Base-by-base conservation (phyloP, 352 stramenopile species). In the Phytophthora crassamura region DNA sequence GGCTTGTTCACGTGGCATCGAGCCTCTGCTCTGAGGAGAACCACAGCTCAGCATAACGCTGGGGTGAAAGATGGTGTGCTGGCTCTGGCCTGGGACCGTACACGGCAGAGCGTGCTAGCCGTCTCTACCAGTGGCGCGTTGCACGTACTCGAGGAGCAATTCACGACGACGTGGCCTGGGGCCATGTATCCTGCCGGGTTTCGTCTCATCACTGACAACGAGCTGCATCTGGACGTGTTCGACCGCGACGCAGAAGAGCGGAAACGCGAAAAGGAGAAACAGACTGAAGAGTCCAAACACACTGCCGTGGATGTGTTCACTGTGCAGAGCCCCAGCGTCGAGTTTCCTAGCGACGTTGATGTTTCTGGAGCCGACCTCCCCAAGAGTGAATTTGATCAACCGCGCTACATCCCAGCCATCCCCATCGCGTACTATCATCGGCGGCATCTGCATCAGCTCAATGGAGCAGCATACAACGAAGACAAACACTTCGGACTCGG, bases 181-280 rank as follows among this genome's bases (percentile, higher is more conserved):
- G 79, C 89, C 7, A 96, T 96, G 89, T 96, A 95, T 51, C 87
- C 88, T 10, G 70, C 80, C 7, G 84, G 86, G 0, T 96, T 94
- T 49, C 85, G 80, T 15, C 52, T 96, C 3, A 76, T 96, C 38
- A 91, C 74, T 0, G 85, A 95, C 62, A 95, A 95, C 45, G 87
- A 94, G 61, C 28, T 83, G 14, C 81, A 94, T 41, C 43, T 88
- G 2, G 77, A 80, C 6, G 59, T 67, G 11, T 75, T 79, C 39
- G 64, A 77, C 4, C 66, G 32, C 11, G 66, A 84, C 12, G 51
- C 62, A 52, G 58, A 78, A 55, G 74, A 77, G 16, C 58, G 56
- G 15, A 75, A 82, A 48, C 48, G 18, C 1, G 64, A 76, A 39
- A 68, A 81, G 35, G 59, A 82, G 11, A 56, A 64, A 22, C 56